Evolutionary conservation across 1,139 yeast genomes (phyloP).

Genomic region (Yamadazyma conglobata): DNA sequence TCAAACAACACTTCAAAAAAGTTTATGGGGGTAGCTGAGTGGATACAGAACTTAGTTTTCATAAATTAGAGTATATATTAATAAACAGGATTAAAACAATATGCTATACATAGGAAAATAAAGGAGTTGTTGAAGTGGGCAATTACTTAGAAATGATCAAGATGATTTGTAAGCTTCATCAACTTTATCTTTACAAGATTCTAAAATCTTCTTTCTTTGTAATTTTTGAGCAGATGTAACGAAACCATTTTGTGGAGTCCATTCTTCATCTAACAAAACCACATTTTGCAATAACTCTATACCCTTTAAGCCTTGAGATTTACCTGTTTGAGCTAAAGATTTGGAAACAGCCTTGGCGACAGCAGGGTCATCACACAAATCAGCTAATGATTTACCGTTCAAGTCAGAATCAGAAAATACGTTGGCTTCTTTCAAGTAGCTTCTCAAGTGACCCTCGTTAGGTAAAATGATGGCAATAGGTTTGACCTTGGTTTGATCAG

Average conservation of each 20-base stretch:
- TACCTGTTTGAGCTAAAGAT: constrained; percentile 70
- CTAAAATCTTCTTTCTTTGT: constrained; percentile 88
- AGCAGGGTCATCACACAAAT: constrained; percentile 52
- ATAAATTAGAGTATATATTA: constrained; percentile 7
- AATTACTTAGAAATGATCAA: not conserved
- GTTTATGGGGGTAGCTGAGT: constrained; percentile 22
- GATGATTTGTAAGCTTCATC: constrained; percentile 45
- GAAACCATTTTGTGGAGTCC: constrained; percentile 96
- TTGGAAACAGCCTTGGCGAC: constrained; percentile 54
- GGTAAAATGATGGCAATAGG: constrained; percentile 92
- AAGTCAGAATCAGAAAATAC: constrained; percentile 47
- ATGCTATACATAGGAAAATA: constrained; percentile 7
- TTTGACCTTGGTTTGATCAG: constrained; percentile 80
- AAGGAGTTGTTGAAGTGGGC: no score
- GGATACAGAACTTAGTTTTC: constrained; percentile 1
- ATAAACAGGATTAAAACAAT: constrained; percentile 6
- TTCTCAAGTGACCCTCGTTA: constrained; percentile 61
- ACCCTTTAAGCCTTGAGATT: constrained; percentile 74
- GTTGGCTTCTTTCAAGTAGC: constrained; percentile 51
- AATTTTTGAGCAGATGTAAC: constrained; percentile 96
- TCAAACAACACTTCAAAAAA: constrained; percentile 46
- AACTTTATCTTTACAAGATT: constrained; percentile 56
- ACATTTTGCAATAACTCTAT: constrained; percentile 82
- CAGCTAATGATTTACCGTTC: constrained; percentile 45
- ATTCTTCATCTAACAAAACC: constrained; percentile 81